Percentiles rank a stretch among this genome's conserved stretches.
phyloP scores from a whole-genome alignment of 225 moss, liverwort and hornwort species.

The Thuidium tamariscinum region DNA sequence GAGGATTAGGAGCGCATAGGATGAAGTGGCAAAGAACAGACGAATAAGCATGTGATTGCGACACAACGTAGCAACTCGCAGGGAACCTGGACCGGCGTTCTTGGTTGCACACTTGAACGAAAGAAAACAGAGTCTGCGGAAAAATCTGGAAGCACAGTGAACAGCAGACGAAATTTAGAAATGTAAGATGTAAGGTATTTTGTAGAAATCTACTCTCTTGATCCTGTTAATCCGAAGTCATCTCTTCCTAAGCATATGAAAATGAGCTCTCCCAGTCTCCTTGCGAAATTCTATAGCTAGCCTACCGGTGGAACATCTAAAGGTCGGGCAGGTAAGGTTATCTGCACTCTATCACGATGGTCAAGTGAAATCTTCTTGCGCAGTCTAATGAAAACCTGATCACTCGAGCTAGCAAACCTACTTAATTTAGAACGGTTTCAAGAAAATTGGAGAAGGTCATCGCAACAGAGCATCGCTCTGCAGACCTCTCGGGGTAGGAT shows the following conservation, averaged over 20 bases:
- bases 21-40: not conserved
- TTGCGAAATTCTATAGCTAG: not conserved
- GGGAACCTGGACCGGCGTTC: not conserved
- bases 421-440: not conserved
- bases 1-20: not conserved
- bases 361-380: not conserved
- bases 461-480: not conserved
- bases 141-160: not conserved
- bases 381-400: not conserved
- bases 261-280: not conserved
- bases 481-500: not conserved
- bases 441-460: not conserved
- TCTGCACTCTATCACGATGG: not conserved
- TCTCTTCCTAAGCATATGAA: not conserved
- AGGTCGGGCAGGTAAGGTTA: not conserved
- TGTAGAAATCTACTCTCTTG: not conserved
- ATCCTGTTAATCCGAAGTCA: not conserved
- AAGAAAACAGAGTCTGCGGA: not conserved
- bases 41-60: not conserved
- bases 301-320: not conserved
- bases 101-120: not conserved
- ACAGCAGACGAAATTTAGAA: not conserved
- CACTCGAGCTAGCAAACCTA: not conserved
- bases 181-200: not conserved
- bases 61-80: not conserved